Base-by-base conservation (phyloP, 2,329 filamentous ascomycete genomes). In the Clarireedia monteithiana region DNA sequence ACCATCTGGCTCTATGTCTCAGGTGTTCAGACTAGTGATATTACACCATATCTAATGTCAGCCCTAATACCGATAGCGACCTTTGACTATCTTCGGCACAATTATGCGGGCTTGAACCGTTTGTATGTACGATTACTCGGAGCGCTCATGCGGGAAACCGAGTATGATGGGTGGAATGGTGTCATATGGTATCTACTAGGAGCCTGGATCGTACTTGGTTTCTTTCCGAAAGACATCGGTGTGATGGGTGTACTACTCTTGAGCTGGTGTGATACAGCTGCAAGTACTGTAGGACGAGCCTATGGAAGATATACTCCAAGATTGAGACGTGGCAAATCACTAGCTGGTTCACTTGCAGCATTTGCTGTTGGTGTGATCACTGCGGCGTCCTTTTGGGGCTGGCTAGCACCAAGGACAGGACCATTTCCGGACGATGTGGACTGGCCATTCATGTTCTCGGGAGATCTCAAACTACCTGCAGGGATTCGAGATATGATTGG, bases 221-320 rank as follows among this genome's bases (percentile, higher is more conserved):
- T 89, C 70, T 90, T 95, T 70, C 90, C 91, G 61, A 99, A 97
- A 74, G 94, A 99, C 66, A 81, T 99, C 24, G 91, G 86, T 6
- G 86, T 95, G 49, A 86, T 97, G 77, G 85, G 88, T 59, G 87
- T 97, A 45, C 77, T 99, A 66, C 80, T 99, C 42, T 82, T 99
- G 24, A 95, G 89, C 68, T 99, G 94, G 94, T 99, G 94, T 73
- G 94, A 99, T 71, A 97, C 94, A 1, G 94, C 94, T 38, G 94
- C 94, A 50, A 94, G 88, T 69, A 99, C 94, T 0, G 91, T 99
- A 68, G 94, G 94, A 53, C 83, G 94, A 54, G 76, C 92, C 14
- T 97, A 89, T 74, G 94, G 94, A 44, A 82, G 86, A 60, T 91
- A 96, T 69, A 99, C 94, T 2, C 89, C 89, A 39, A 82, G 87